Evolutionary conservation across 257 asterid genomes (phyloP).

Genomic region (Ehretia macrophylla): DNA sequence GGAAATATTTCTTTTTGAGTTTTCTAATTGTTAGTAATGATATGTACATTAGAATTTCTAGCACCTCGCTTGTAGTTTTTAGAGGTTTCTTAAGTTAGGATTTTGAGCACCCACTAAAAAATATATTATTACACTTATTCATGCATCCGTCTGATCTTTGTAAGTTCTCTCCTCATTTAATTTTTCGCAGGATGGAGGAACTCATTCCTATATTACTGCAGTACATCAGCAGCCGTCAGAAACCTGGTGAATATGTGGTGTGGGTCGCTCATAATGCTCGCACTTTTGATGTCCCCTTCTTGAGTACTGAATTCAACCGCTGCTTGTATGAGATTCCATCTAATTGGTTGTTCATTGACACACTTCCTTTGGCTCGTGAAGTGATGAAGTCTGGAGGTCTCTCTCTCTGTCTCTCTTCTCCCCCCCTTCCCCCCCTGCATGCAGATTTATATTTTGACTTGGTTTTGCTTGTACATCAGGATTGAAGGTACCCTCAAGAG

Average conservation of each 20-base stretch:
- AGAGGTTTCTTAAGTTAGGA: too few species aligned
- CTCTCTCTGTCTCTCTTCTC: neutral
- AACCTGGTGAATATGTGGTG: conserved; percentile 74
- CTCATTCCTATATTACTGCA: conserved; percentile 69
- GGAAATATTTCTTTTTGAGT: too few species aligned
- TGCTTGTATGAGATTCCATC: conserved; percentile 65
- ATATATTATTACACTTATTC: too few species aligned
- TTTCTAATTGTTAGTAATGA: too few species aligned
- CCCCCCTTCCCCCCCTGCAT: conserved; percentile 2
- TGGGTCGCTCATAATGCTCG: conserved; percentile 80
- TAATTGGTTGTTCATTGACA: conserved; percentile 69
- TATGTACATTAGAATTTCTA: too few species aligned
- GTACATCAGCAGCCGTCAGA: conserved; percentile 67
- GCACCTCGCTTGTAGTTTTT: too few species aligned
- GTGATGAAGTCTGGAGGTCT: conserved; percentile 63
- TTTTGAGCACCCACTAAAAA: too few species aligned
- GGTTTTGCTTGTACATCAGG: conserved; percentile 37
- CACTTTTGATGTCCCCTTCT: conserved; percentile 74
- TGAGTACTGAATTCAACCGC: conserved; percentile 60
- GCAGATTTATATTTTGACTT: conserved; percentile 4
- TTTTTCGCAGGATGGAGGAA: conserved; percentile 81
- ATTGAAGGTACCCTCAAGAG: conserved; percentile 30
- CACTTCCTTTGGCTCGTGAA: conserved; percentile 69
- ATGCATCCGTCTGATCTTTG: neutral
- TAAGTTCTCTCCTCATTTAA: conserved; percentile 3